Evolutionary conservation across 495 filamentous ascomycete species (phyloP).

Genomic region (Extremus antarcticus): DNA sequence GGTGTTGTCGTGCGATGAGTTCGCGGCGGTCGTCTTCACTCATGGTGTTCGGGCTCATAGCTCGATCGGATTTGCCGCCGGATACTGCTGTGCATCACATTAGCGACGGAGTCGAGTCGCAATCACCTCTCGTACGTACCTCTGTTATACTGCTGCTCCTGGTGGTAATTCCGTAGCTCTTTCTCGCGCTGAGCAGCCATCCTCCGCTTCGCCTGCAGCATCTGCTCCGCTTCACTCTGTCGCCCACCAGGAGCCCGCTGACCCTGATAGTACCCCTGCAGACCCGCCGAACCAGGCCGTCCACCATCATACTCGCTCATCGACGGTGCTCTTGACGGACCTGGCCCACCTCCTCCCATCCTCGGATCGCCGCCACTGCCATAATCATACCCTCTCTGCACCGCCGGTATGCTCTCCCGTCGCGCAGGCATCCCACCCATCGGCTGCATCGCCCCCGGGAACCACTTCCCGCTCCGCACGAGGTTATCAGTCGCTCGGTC

Average conservation of each 20-base stretch:
- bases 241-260: constrained; percentile 86
- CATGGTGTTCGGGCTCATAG: constrained; percentile 81
- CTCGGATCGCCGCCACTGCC: constrained; percentile 34
- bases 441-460: constrained; percentile 48
- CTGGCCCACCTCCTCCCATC: constrained; percentile 38
- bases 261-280: constrained; percentile 86
- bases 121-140: constrained; percentile 52
- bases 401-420: constrained; percentile 70
- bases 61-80: constrained; percentile 74
- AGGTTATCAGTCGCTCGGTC: constrained; percentile 93
- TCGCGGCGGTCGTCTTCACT: constrained; percentile 94
- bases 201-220: constrained; percentile 97
- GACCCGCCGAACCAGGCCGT: constrained; percentile 61
- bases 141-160: constrained; percentile 99
- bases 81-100: constrained; percentile 65
- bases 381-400: constrained; percentile 43
- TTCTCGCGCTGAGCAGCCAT: constrained; percentile 98
- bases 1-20: constrained; percentile 88
- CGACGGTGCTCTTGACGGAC: constrained; percentile 64
- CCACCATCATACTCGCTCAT: constrained; percentile 76
- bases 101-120: constrained; percentile 25
- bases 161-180: constrained; percentile 98
- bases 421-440: constrained; percentile 32
- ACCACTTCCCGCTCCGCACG: constrained; percentile 89
- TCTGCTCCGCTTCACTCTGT: constrained; percentile 91